Evolutionary conservation across 2,329 filamentous ascomycete genomes (phyloP).

Genomic region (Mollisia scopiformis): DNA sequence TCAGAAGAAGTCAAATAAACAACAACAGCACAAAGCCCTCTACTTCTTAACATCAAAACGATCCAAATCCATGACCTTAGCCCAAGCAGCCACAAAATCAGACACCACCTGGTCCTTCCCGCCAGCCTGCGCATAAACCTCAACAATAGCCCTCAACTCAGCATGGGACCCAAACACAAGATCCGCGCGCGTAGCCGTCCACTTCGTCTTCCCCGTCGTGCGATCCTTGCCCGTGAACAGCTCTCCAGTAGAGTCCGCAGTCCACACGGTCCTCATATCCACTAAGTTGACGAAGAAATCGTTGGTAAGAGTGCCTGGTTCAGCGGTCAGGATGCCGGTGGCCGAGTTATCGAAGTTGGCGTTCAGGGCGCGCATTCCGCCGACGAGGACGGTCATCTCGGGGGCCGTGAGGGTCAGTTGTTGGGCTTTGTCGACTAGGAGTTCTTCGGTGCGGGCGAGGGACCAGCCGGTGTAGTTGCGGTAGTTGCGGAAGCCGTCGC

Average conservation of each 20-base stretch:
- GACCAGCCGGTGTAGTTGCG: constrained; percentile 47
- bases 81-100: constrained; percentile 61
- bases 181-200: constrained; percentile 58
- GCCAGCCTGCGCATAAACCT: constrained; percentile 56
- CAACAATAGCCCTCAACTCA: constrained; percentile 58
- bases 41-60: constrained; percentile 50
- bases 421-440: constrained; percentile 59
- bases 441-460: constrained; percentile 56
- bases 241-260: constrained; percentile 45
- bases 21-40: too few relatives aligned
- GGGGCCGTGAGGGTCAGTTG: constrained; percentile 58
- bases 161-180: constrained; percentile 61
- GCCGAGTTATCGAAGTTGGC: constrained; percentile 58
- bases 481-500: constrained; percentile 64
- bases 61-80: constrained; percentile 63
- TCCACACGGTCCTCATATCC: constrained; percentile 57
- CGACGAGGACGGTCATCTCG: constrained; percentile 57
- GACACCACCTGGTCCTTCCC: constrained; percentile 54
- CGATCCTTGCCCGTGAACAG: constrained; percentile 56
- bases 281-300: constrained; percentile 66
- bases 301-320: constrained; percentile 57
- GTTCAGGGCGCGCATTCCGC: constrained; percentile 58
- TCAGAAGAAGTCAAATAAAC: too few relatives aligned
- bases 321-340: constrained; percentile 57
- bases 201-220: constrained; percentile 57